Evolutionary conservation across 306 rosid species (phyloP).

Genomic region (Canavalia ensiformis): DNA sequence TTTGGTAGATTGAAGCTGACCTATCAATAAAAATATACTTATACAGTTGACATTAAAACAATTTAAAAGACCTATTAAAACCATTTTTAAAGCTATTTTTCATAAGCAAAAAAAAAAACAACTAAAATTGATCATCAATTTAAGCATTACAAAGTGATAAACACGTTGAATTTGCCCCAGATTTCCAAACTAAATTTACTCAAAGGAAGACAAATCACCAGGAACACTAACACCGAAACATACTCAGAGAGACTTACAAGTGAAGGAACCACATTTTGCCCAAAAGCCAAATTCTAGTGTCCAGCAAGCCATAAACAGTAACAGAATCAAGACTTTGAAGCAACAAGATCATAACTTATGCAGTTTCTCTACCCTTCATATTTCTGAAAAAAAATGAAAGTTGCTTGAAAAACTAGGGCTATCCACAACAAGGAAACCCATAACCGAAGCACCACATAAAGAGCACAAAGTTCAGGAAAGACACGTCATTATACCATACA

Average conservation of each 20-base stretch:
- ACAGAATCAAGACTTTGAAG: conserved; percentile 52
- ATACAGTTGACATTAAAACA: conserved; percentile 42
- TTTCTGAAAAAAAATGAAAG: conserved; percentile 47
- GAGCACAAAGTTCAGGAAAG: conserved; percentile 37
- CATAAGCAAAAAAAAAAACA: conserved; percentile 40
- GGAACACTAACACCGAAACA: conserved; percentile 30
- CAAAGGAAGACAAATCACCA: conserved; percentile 50
- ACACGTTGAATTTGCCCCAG: conserved; percentile 21
- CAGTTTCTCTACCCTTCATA: conserved; percentile 51
- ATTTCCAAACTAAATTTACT: conserved; percentile 48
- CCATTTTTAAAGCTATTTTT: conserved; percentile 27
- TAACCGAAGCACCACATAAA: conserved; percentile 47
- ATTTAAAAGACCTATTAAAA: conserved; percentile 19
- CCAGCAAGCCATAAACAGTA: conserved; percentile 51
- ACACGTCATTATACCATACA: conserved; percentile 36
- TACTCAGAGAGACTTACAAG: conserved; percentile 46
- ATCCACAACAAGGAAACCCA: conserved; percentile 51
- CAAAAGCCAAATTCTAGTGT: conserved; percentile 54
- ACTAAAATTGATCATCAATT: conserved; percentile 38
- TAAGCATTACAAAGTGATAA: conserved; percentile 34
- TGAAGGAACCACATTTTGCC: conserved; percentile 51
- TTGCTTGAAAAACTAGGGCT: conserved; percentile 47
- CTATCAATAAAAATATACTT: conserved; percentile 59
- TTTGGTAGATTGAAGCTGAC: conserved; percentile 91
- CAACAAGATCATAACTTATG: conserved; percentile 51